These are phyloP conservation scores for Histomonas meleagridis DNA, from an alignment of 208 protist genomes.

Conservation along the genomic window DNA sequence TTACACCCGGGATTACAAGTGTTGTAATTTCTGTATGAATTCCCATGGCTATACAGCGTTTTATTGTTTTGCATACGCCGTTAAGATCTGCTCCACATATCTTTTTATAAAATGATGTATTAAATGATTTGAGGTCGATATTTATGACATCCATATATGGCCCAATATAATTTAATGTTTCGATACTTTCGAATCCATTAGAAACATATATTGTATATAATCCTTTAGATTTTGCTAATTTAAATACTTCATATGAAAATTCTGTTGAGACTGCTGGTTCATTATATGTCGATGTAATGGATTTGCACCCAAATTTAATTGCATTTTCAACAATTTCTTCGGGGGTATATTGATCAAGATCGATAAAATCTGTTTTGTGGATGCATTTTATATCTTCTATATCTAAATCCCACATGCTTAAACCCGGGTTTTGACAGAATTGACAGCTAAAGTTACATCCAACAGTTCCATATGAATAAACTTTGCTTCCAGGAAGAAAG, in stretches of 20 bases:
- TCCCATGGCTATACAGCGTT: not conserved
- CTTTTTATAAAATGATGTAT: not conserved
- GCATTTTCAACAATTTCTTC: not conserved
- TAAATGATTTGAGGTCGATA: constrained; percentile 26
- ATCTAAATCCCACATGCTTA: constrained; percentile 24
- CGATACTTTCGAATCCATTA: constrained; percentile 30
- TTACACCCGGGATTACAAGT: not conserved
- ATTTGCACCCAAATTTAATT: not conserved
- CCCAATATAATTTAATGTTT: not conserved
- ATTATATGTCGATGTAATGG: constrained; percentile 31
- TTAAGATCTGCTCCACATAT: not conserved
- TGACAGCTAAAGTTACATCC: constrained; percentile 12
- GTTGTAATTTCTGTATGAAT: constrained; percentile 32
- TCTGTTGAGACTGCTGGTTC: constrained; percentile 4
- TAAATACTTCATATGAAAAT: constrained; percentile 9
- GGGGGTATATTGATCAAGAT: not conserved
- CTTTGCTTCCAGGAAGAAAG: not conserved
- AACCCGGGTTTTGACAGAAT: constrained; percentile 22
- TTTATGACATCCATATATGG: constrained; percentile 7
- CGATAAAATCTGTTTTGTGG: not conserved
- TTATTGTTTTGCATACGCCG: constrained; percentile 3
- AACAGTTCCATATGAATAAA: constrained; percentile 35
- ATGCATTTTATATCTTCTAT: not conserved
- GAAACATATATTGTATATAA: constrained; percentile 4
- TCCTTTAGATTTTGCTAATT: not conserved